Evolutionary conservation across 2,329 filamentous ascomycete species (phyloP).

Genomic region (Rhinocladiella similis): DNA sequence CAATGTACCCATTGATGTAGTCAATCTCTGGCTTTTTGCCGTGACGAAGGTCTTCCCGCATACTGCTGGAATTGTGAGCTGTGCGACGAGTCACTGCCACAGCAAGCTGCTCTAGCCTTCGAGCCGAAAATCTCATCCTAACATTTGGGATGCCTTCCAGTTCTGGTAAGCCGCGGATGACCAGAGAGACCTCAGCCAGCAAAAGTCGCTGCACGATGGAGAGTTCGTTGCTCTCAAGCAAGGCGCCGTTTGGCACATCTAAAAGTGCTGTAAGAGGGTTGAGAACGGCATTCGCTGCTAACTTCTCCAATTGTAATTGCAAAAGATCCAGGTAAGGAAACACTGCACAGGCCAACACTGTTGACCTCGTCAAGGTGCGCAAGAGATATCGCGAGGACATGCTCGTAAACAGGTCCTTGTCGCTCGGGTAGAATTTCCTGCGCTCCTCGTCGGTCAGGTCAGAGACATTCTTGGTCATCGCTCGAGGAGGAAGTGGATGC

Average conservation of each 20-base stretch:
- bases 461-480: constrained; percentile 14
- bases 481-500: constrained; percentile 23
- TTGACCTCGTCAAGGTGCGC: constrained; percentile 62
- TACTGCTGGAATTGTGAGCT: constrained; percentile 61
- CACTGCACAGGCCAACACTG: constrained; percentile 61
- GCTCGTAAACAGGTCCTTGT: constrained; percentile 27
- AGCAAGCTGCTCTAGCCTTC: constrained; percentile 63
- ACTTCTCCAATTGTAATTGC: constrained; percentile 71
- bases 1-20: constrained; percentile 86
- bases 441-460: constrained; percentile 28
- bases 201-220: constrained; percentile 69
- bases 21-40: constrained; percentile 73
- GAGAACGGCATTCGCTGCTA: constrained; percentile 73
- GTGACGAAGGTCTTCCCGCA: constrained; percentile 65
- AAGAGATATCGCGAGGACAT: constrained; percentile 60
- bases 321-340: constrained; percentile 64
- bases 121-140: constrained; percentile 58
- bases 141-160: constrained; percentile 62
- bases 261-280: constrained; percentile 80
- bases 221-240: constrained; percentile 67
- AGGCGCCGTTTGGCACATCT: constrained; percentile 70
- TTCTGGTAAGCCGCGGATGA: constrained; percentile 76
- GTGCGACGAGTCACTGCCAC: constrained; percentile 56
- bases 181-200: constrained; percentile 69
- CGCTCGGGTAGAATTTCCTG: constrained; percentile 21